A percentile compares a stretch with the other conserved stretches of the same genome.
Evolutionary conservation across 2,329 filamentous ascomycete species (phyloP).

Genomic region (Torrubiella hemipterigena): DNA sequence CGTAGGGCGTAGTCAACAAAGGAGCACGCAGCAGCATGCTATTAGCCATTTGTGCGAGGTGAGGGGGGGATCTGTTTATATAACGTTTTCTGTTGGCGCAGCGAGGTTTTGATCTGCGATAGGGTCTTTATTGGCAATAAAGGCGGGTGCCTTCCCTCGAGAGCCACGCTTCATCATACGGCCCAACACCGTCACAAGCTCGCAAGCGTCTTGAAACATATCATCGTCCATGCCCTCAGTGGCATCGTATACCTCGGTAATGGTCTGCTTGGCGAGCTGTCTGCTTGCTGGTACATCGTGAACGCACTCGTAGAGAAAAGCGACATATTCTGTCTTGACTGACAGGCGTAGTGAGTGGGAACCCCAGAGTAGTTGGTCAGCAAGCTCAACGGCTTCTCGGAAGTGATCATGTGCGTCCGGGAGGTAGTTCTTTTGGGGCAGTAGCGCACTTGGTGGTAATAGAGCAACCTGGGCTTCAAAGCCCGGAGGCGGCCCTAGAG

Average conservation of each 20-base stretch:
- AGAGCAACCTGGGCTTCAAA: constrained; percentile 29
- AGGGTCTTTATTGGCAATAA: constrained; percentile 26
- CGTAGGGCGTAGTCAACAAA: too few relatives aligned
- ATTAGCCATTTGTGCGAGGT: too few relatives aligned
- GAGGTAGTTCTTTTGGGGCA: constrained; percentile 70
- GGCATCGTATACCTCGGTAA: constrained; percentile 83
- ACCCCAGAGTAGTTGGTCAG: constrained; percentile 67
- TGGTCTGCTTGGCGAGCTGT: constrained; percentile 66
- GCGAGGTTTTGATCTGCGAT: neutral
- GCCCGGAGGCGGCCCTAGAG: constrained; percentile 44
- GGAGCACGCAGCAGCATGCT: too few relatives aligned
- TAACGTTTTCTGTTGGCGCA: constrained; percentile 2
- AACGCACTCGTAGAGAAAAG: constrained; percentile 86
- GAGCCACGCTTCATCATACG: constrained; percentile 84
- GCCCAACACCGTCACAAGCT: constrained; percentile 73
- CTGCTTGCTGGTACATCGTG: constrained; percentile 70
- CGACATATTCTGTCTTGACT: constrained; percentile 83
- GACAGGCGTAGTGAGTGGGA: constrained; percentile 84
- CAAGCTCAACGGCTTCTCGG: constrained; percentile 60
- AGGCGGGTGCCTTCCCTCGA: too few relatives aligned
- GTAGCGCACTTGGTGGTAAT: constrained; percentile 58
- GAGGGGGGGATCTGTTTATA: too few relatives aligned
- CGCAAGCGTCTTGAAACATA: constrained; percentile 85
- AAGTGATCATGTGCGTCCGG: constrained; percentile 76
- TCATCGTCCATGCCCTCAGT: constrained; percentile 90